Evolutionary conservation across 768 basidiomycete genomes (phyloP), one percentile per base, ranked within the genome.

Genomic region (Tylopilus subfusipes): DNA sequence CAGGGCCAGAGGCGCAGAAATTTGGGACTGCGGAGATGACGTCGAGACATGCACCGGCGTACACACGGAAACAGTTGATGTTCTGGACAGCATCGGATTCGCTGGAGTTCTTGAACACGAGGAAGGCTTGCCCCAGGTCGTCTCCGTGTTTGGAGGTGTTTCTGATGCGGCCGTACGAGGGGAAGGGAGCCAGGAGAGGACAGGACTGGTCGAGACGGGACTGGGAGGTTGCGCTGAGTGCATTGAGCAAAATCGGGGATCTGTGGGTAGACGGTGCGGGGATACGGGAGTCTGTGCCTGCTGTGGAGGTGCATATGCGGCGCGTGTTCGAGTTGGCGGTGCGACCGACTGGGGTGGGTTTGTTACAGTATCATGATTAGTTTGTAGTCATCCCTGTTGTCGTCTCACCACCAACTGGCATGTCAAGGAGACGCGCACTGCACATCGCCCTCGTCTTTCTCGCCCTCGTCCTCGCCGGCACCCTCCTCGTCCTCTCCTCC

Each of bases 401-500:
- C 24, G 19, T 42, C 45, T 53, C 16, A 56, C 55, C 50, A 27
- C 21, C 42, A 38, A 2, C 46, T 25, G 38, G 56, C 58, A 79
- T 78, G 76, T 66, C 76, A 29, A 74, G 78, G 56, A 70, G 74
- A 66, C 76, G 78, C 62, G 63, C 75, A 1, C 67, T 82, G 29
- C 73, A 80, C 62, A 66, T 76, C 53, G 67, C 76, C 19, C 75
- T 86, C 48, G 67, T 76, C 62, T 57, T 86, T 55, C 77, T 96
- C 63, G 85, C 83, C 53, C 79, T 93, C 62, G 72, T 95, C 75
- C 85, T 98, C 53, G 63, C 90, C 21, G 93, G 93, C 43, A 98
- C 95, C 19, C 83, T 97, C 72, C 63, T 90, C 71, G 93, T 98
- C 54, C 85, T 98, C 68, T 90, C 90, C 10, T 93, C 91, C 22